Conservation (phyloP, 441 rosid species). For the Eutrema salsugineum region DNA sequence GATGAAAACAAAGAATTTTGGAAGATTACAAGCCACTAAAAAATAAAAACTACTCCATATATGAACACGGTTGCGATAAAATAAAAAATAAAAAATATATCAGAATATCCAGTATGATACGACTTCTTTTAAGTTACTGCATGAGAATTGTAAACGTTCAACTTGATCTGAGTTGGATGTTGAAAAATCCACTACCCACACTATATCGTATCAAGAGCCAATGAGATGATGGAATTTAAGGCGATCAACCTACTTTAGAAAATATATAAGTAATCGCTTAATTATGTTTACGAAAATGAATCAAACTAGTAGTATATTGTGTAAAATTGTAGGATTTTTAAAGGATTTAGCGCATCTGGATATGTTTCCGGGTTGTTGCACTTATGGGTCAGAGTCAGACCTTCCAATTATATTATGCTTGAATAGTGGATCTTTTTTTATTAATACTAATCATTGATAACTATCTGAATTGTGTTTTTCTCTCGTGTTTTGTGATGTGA, state of each 20-base stretch:
- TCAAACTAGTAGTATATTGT: no score
- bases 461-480: no score
- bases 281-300: background rate
- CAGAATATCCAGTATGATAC: background rate
- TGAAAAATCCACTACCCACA: background rate
- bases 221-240: no score
- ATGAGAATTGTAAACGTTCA: background rate
- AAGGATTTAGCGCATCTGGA: no score
- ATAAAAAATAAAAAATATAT: background rate
- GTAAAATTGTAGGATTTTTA: no score
- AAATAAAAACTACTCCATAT: background rate
- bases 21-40: background rate
- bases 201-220: no score
- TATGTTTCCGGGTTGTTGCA: no score
- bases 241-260: background rate
- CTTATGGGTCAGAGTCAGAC: no score
- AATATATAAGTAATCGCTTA: background rate
- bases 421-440: no score
- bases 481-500: no score
- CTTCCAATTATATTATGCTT: no score
- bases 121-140: background rate
- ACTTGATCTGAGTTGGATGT: background rate
- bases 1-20: background rate
- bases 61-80: background rate
- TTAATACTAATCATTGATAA: no score